A percentile compares a stretch with the other conserved stretches of the same genome.
Evolutionary conservation across 2,329 filamentous ascomycete genomes (phyloP).

Genomic region (Aspergillus fijiensis): DNA sequence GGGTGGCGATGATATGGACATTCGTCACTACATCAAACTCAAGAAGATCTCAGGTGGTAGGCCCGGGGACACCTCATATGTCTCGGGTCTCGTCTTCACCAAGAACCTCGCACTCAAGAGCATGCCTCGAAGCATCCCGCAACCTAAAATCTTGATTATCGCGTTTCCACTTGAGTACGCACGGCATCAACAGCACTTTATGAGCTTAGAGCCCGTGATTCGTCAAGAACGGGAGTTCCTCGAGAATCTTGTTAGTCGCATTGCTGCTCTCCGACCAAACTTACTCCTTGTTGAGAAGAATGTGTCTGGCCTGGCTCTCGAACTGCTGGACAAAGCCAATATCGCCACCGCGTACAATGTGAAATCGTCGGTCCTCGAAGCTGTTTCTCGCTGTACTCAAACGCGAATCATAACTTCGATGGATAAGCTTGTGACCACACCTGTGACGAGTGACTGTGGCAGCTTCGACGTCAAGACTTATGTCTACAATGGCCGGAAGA

Average conservation of each 20-base stretch:
- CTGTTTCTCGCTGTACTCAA: slow-evolving; percentile 87
- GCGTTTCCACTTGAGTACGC: slow-evolving; percentile 97
- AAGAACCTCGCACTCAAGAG: slow-evolving; percentile 96
- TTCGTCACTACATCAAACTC: slow-evolving; percentile 93
- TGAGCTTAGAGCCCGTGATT: slow-evolving; percentile 96
- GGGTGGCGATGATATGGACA: slow-evolving; percentile 91
- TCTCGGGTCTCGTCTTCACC: slow-evolving; percentile 94
- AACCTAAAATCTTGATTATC: slow-evolving; percentile 86
- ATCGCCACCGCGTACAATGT: slow-evolving; percentile 96
- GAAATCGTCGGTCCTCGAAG: slow-evolving; percentile 91
- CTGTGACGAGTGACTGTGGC: slow-evolving; percentile 74
- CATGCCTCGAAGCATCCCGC: slow-evolving; percentile 82
- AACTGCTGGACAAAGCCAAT: slow-evolving; percentile 81
- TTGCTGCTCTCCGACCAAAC: slow-evolving; percentile 79
- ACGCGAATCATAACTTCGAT: slow-evolving; percentile 92
- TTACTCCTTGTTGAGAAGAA: slow-evolving; percentile 89
- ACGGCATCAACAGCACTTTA: slow-evolving; percentile 88
- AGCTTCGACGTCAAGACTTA: slow-evolving; percentile 96
- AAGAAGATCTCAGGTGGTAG: slow-evolving; percentile 93
- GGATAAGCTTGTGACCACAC: slow-evolving; percentile 80
- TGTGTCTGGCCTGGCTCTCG: slow-evolving; percentile 85
- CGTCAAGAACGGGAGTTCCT: slow-evolving; percentile 94
- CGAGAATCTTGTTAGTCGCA: slow-evolving; percentile 85
- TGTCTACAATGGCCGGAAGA: slow-evolving; percentile 78
- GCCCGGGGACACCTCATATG: slow-evolving; percentile 90